These are phyloP conservation scores for Wickerhamiella sergipiensis DNA, from an alignment of 805 yeast species.

Conservation along the genomic window DNA sequence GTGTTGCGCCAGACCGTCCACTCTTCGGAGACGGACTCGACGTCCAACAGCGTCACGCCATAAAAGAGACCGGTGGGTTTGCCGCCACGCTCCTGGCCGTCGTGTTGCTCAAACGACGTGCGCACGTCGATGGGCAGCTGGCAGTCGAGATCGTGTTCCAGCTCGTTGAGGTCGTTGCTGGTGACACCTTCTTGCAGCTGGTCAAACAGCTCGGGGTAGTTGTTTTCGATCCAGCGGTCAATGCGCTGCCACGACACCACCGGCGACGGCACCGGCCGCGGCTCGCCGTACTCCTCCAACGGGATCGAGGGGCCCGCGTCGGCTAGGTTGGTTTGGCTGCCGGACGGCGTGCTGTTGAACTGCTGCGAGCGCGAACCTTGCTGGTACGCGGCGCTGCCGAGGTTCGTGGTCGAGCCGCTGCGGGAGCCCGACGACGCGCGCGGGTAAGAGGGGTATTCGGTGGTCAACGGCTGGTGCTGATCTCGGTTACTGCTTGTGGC, in stretches of 20 bases:
- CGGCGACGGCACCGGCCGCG: slow-evolving; percentile 53
- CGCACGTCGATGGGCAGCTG: slow-evolving; percentile 68
- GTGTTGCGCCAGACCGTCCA: slow-evolving; percentile 67
- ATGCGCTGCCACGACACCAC: slow-evolving; percentile 77
- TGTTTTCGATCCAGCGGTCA: slow-evolving; percentile 64
- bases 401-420: background rate
- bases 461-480: slow-evolving; percentile 14
- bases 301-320: slow-evolving; percentile 24
- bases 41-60: slow-evolving; percentile 65
- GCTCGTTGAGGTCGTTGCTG: slow-evolving; percentile 59
- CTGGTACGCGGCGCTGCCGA: slow-evolving; percentile 18
- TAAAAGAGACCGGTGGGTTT: slow-evolving; percentile 64
- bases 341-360: slow-evolving; percentile 20
- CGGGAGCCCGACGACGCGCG: slow-evolving; percentile 1
- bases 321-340: slow-evolving; percentile 22
- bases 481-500: slow-evolving; percentile 9
- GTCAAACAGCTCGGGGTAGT: slow-evolving; percentile 70
- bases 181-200: slow-evolving; percentile 72
- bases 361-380: slow-evolving; percentile 26
- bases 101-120: slow-evolving; percentile 69
- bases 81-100: slow-evolving; percentile 78
- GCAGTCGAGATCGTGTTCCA: slow-evolving; percentile 69
- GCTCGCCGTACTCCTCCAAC: slow-evolving; percentile 34
- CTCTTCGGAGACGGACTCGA: slow-evolving; percentile 70
- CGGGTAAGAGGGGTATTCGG: slow-evolving; percentile 5